Base-by-base conservation (phyloP, 768 basidiomycete genomes). In the Mycena kentingensis region DNA sequence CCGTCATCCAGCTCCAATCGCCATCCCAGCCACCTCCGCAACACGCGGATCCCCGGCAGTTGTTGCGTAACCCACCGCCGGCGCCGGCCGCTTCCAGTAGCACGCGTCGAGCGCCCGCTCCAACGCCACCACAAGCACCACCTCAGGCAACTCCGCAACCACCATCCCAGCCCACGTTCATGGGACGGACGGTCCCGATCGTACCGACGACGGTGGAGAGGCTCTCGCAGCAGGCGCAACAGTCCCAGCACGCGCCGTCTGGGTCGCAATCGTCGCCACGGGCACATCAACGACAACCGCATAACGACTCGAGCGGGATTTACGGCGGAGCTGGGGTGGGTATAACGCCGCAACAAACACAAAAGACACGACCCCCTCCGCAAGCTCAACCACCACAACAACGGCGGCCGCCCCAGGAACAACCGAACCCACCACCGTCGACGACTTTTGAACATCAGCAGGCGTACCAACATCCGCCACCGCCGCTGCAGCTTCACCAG, bases 1-100 rank as follows among this genome's bases (percentile, higher is more conserved):
- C 46, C 55, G 8, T 29, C 34, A 18, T 22, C 22, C 19, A 66
- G 44, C 42, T 58, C 11, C 69, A 68, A 15, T 42, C 50, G 4
- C 54, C 51, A 21, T 61, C 60, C 13, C 63, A 65, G 21, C 51
- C 64, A 52, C 69, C 70, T 42, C 51, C 64, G 3, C 60, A 60
- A 44, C 66, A 65, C 3, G 55, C 63, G 29, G 63, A 60, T n/a
- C 32, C 21, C 10, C 44, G 28, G 25, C 41, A 31, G 15, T 32
- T 44, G 15, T 29, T 26, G 8, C 35, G 24, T 5, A 21, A 34
- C 18, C n/a, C 41, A 13, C 45, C 45, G 7, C 35, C 31, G 19
- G 26, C 37, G 22, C 18, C 55, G n/a, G 38, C 63, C 1, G 61
- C 63, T 29, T 55, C 58, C 1, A 55, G 60, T 0, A 49, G 58